Evolutionary conservation across 108 stramenopile species (phyloP).

Genomic region (Nannochloropsis oceanica): DNA sequence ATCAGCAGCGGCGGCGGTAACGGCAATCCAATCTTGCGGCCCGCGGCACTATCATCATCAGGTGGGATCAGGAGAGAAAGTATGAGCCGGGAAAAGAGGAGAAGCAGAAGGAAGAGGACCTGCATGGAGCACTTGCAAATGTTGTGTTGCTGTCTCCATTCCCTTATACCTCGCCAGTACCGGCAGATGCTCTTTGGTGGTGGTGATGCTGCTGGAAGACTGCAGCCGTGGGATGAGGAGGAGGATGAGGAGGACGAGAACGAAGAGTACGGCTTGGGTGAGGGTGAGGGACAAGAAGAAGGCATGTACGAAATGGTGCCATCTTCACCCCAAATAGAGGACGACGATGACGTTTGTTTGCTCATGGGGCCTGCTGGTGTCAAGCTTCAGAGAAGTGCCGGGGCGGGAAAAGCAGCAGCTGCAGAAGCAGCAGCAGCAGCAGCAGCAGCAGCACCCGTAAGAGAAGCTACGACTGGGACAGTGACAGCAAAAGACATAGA

Average conservation of each 20-base stretch:
- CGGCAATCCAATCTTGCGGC: background rate
- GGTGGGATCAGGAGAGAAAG: background rate
- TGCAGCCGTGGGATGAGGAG: background rate
- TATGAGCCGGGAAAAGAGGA: slow-evolving; percentile 40
- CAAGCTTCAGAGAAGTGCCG: too few relatives aligned
- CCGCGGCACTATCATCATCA: background rate
- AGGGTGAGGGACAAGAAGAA: background rate
- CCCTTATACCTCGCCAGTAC: background rate
- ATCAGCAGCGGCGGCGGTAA: background rate
- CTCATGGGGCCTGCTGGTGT: background rate
- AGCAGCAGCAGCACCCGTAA: too few relatives aligned
- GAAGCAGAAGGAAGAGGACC: slow-evolving; percentile 35
- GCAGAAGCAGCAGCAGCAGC: too few relatives aligned
- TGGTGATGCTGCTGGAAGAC: background rate
- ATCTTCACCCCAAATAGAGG: background rate
- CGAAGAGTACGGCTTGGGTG: background rate
- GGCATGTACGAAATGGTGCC: background rate
- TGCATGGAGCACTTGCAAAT: slow-evolving; percentile 6
- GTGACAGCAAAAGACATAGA: too few relatives aligned
- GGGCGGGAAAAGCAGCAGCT: too few relatives aligned
- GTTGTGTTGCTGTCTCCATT: background rate
- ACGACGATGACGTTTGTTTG: background rate
- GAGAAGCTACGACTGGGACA: too few relatives aligned
- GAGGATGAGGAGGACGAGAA: background rate
- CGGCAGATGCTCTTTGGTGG: background rate